Base-by-base conservation (phyloP, 2,329 filamentous ascomycete species). In the Ciborinia camelliae region DNA sequence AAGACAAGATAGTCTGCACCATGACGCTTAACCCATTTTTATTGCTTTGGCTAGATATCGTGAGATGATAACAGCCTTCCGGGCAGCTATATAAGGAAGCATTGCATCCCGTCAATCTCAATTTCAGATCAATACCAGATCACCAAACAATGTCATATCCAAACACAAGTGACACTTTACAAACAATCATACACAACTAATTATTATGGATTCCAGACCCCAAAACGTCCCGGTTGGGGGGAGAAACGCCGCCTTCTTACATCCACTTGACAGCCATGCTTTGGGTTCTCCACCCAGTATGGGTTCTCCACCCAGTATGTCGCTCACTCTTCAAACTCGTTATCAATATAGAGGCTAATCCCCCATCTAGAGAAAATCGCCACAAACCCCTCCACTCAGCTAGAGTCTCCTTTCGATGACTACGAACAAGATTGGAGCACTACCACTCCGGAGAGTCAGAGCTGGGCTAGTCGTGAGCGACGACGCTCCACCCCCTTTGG, bases 401-500 rank as follows among this genome's bases (percentile, higher is more conserved):
- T 58, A 12, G 62, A 63, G 2, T 50, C 62, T 35, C 52, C 62
- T n/a, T 63, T 63, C 43, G 62, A 59, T 59, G 62, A 64, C 7
- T 64, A 52, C 30, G 54, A 51, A n/a, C 62, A 64, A 64, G 62
- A 64, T 7, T 64, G 62, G 62, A 64, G 23, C 5, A 61, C 30
- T 3, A 45, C n/a, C 1, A 61, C 55, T 14, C 54, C 52, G n/a
- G 54, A 60, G 10, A 28, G 55, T 18, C 37, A 64, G 28, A 52
- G 26, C 18, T 64, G 54, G 54, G 62, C 62, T 0, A 51, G 28
- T 14, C 43, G 55, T 3, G 62, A 64, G 35, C 48, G 62, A 32
- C 45, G 62, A 32, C 35, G 55, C 4, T 64, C 62, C 14, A 64
- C 55, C 35, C 35, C 54, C 15, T 64, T 64, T 6, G 62, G 26